Conservation (phyloP, 1,284 basidiomycete genomes). For the Pulveroboletus sp. region DNA sequence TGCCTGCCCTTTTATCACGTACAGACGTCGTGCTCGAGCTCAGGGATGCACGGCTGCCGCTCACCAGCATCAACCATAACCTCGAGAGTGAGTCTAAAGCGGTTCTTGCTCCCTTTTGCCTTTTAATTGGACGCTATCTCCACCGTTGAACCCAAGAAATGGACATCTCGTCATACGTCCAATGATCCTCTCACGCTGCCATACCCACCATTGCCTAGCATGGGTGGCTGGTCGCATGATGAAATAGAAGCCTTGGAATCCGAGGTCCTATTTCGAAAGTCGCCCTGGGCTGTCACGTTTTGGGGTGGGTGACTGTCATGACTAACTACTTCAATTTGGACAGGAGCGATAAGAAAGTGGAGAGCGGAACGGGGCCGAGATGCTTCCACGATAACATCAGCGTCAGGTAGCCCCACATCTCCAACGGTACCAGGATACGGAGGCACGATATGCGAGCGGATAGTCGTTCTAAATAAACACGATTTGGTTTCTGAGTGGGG, state of each 20-base stretch:
- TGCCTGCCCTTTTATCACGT: constrained; percentile 75
- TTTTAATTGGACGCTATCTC: constrained; percentile 4
- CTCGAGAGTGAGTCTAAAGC: constrained; percentile 66
- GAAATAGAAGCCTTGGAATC: constrained; percentile 15
- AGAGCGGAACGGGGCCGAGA: constrained; percentile 59
- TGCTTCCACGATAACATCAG: constrained; percentile 40
- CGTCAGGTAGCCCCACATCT: constrained; percentile 3
- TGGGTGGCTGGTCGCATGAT: constrained; percentile 11
- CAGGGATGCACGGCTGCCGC: constrained; percentile 87
- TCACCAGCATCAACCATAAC: constrained; percentile 91
- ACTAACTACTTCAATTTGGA: constrained; percentile 24
- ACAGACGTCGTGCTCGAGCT: constrained; percentile 95
- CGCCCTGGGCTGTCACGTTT: constrained; percentile 14
- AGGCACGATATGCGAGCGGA: constrained; percentile 66
- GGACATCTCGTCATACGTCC: constrained; percentile 1
- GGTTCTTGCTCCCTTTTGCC: background rate
- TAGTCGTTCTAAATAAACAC: constrained; percentile 92
- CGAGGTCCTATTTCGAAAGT: constrained; percentile 9
- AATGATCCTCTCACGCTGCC: constrained; percentile 26
- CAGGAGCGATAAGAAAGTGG: constrained; percentile 66
- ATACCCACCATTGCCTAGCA: constrained; percentile 12
- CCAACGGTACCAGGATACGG: constrained; percentile 24
- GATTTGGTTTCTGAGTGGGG: constrained; percentile 89
- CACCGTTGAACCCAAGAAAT: background rate
- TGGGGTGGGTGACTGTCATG: constrained; percentile 11